These are phyloP conservation scores for Annona cherimola DNA, from an alignment of 164 flowering plant species.

Conservation along the genomic window DNA sequence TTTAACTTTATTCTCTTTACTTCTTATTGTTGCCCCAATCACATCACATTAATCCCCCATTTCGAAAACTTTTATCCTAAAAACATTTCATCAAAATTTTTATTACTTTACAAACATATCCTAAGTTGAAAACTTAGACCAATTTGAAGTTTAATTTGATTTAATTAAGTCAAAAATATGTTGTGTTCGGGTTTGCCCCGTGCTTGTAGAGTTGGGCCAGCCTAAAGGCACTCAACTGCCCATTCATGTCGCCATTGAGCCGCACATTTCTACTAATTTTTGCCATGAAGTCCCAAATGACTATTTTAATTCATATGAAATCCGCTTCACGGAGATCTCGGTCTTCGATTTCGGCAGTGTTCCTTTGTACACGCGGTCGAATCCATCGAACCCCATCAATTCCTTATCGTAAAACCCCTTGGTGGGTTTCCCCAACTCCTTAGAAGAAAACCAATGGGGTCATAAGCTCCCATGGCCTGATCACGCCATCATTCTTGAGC, in stretches of 20 bases:
- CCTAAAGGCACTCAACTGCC: conserved; percentile 27
- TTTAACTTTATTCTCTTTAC: no score
- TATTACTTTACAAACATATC: no score
- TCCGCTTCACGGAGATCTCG: conserved; percentile 51
- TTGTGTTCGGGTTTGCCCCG: conserved; percentile 50
- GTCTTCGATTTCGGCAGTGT: conserved; percentile 30
- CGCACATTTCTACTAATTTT: conserved; percentile 55
- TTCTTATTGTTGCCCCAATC: no score
- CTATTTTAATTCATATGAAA: conserved; percentile 54
- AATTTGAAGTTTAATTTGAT: no score
- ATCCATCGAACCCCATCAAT: conserved; percentile 55
- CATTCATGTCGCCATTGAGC: conserved; percentile 48
- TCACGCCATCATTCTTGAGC: conserved; percentile 35
- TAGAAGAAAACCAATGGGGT: conserved; percentile 46
- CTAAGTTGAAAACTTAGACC: no score
- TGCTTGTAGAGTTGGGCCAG: conserved; percentile 56
- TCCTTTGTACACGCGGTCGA: conserved; percentile 57
- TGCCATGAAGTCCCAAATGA: conserved; percentile 46
- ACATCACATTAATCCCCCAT: no score
- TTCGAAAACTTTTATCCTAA: no score
- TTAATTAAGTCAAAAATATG: no score
- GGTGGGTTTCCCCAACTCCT: conserved; percentile 49
- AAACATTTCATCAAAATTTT: no score
- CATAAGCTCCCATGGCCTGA: conserved; percentile 62
- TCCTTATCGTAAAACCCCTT: conserved; percentile 38